Base-by-base conservation (phyloP, 306 rosid genomes). In the Trifolium subterraneum region DNA sequence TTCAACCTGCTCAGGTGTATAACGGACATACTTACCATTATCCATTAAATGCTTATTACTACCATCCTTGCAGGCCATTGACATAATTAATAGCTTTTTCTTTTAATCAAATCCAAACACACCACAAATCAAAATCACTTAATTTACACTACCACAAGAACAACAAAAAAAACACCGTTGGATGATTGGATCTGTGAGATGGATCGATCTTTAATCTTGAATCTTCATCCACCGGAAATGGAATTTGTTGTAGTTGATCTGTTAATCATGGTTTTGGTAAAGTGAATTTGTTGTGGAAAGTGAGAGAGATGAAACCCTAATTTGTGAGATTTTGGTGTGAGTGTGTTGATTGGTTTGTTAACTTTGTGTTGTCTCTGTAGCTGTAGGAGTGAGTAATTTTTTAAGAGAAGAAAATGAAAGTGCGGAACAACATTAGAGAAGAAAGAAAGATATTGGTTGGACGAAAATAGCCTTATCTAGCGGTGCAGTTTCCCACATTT, bases 11-110 rank as follows among this genome's bases (percentile, higher is more conserved):
- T 93, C 98, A 84, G 98, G 97, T 73, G 98, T 93, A 82, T 93
- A 93, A 78, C 98, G 86, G 69, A 93, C 98, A 72, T 93, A 93
- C 79, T 93, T 93, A 10, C 98, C 98, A 73, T 91, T 93, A 72
- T 93, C 97, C 82, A 89, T 22, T 7, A 51, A 89, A 10, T 13
- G 55, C 16, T 89, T 86, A 64, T 70, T 67, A 86, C 97, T 67
- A 86, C 97, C 98, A 91, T 93, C 98, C 98, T 93, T 93, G 98
- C 97, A 93, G 96, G 93, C 84, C 98, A 93, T 93, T 69, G 90
- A 44, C 51, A 16, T n/a, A 68, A 6, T 7, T n/a, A 68, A 6
- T 7, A 39, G 13, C 14, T 39, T 39, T 0, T 39, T 39, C 13
- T 44, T 48, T 11, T 12, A 60, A 60, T 2, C 70, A 31, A 67